Evolutionary conservation across 805 yeast species (phyloP).

Genomic region (Yamadazyma sp.): DNA sequence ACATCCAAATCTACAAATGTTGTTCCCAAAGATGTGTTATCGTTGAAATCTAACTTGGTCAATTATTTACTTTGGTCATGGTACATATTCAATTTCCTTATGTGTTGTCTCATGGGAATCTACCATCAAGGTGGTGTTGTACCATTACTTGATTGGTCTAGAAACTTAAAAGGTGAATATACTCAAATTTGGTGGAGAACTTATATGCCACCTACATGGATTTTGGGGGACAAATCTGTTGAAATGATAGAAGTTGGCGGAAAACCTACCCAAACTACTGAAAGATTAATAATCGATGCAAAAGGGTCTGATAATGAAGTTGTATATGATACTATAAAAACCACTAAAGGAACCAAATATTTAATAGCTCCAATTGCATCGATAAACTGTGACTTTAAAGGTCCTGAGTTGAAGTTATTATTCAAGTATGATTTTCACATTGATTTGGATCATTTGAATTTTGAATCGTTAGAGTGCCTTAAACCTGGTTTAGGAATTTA

Average conservation of each 20-base stretch:
- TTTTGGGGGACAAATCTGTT: constrained; percentile 39
- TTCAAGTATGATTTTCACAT: constrained; percentile 47
- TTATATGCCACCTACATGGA: constrained; percentile 90
- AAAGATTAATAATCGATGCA: constrained; percentile 38
- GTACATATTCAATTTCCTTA: constrained; percentile 58
- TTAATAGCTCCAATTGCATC: constrained; percentile 43
- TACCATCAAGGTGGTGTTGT: constrained; percentile 90
- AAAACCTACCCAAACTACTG: background rate
- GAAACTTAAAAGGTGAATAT: constrained; percentile 18
- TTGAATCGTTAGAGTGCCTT: constrained; percentile 44
- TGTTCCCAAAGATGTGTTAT: constrained; percentile 10
- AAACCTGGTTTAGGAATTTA: constrained; percentile 66
- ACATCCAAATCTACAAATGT: too few relatives aligned
- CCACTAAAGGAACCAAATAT: constrained; percentile 11
- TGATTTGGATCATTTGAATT: constrained; percentile 69
- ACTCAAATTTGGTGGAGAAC: constrained; percentile 88
- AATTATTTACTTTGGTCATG: constrained; percentile 38
- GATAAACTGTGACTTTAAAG: constrained; percentile 17
- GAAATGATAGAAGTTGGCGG: constrained; percentile 10
- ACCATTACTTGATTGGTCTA: constrained; percentile 46
- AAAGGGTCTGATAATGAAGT: constrained; percentile 42
- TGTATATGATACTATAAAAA: background rate
- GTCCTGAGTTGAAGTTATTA: constrained; percentile 13
- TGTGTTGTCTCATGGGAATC: constrained; percentile 70
- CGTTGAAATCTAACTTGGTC: constrained; percentile 10